These are phyloP conservation scores for Pythium scleroteichum DNA, from an alignment of 352 stramenopile species.

Conservation along the genomic window DNA sequence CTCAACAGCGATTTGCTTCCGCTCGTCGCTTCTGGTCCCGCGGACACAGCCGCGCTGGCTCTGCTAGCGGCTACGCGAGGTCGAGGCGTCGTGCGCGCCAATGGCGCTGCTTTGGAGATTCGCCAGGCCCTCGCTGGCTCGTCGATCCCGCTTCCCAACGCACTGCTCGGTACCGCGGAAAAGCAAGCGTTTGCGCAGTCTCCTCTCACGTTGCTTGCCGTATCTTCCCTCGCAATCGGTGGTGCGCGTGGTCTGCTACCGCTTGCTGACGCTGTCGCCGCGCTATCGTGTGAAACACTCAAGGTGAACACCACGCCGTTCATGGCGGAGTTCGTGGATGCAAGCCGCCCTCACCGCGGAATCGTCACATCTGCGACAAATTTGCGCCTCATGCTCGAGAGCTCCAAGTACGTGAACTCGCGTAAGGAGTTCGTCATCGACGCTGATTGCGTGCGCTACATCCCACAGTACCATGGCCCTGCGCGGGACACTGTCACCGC, in stretches of 20 bases:
- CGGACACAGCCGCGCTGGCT: constrained; percentile 28
- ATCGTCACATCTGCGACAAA: constrained; percentile 84
- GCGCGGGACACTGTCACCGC: constrained; percentile 64
- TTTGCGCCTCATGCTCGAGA: constrained; percentile 87
- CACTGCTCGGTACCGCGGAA: constrained; percentile 40
- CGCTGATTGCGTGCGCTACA: constrained; percentile 50
- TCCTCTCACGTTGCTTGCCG: constrained; percentile 50
- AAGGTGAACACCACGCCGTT: constrained; percentile 71
- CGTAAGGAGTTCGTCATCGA: constrained; percentile 38
- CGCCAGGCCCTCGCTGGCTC: constrained; percentile 28
- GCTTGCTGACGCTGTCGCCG: constrained; percentile 72
- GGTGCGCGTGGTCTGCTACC: constrained; percentile 66
- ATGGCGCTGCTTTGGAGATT: constrained; percentile 14
- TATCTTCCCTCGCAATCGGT: constrained; percentile 52
- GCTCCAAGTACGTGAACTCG: constrained; percentile 82
- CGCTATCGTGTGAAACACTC: constrained; percentile 81
- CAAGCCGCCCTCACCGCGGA: constrained; percentile 77
- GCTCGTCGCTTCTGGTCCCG: constrained; percentile 27
- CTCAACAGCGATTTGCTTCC: constrained; percentile 65
- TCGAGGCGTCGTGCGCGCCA: constrained; percentile 28
- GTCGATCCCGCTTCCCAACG: constrained; percentile 37
- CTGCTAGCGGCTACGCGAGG: constrained; percentile 36
- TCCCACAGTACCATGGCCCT: constrained; percentile 86
- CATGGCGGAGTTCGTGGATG: constrained; percentile 84
- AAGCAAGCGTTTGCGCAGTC: constrained; percentile 37